These are phyloP conservation scores for Blepharisma undulans DNA, from an alignment of 169 alveolate genomes.

Conservation along the genomic window DNA sequence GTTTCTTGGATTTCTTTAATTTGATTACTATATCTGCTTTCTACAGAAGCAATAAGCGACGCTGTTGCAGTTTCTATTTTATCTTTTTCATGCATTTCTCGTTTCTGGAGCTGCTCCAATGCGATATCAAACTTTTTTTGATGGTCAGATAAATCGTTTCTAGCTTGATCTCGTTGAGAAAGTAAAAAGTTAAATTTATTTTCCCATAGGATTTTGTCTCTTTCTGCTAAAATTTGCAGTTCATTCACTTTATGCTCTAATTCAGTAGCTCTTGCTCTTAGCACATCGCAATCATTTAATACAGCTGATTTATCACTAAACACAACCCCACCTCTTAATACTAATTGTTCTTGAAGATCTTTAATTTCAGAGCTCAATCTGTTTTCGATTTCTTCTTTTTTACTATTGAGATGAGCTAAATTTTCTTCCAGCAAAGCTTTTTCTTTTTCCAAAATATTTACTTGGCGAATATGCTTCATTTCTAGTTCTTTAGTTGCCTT, in stretches of 20 bases:
- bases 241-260: constrained; percentile 62
- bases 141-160: constrained; percentile 74
- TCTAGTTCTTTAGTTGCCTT: constrained; percentile 64
- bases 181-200: constrained; percentile 81
- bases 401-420: constrained; percentile 51
- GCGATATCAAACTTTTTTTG: constrained; percentile 75
- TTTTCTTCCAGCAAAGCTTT: constrained; percentile 76
- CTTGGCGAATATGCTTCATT: constrained; percentile 43
- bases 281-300: constrained; percentile 59
- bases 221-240: constrained; percentile 55
- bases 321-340: constrained; percentile 45
- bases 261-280: constrained; percentile 49
- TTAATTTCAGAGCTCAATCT: constrained; percentile 55
- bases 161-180: constrained; percentile 77
- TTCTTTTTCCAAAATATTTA: constrained; percentile 63
- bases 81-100: constrained; percentile 64
- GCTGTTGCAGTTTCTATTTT: constrained; percentile 65
- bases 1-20: constrained; percentile 65
- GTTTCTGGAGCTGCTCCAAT: constrained; percentile 72
- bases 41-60: constrained; percentile 64
- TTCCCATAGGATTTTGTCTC: constrained; percentile 86
- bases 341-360: constrained; percentile 49
- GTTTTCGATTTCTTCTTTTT: constrained; percentile 55
- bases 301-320: constrained; percentile 40
- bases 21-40: constrained; percentile 68